A percentile compares a stretch with the other conserved stretches of the same genome.
Conservation (phyloP, 139 green algal species). For the Parachlorella kessleri region DNA sequence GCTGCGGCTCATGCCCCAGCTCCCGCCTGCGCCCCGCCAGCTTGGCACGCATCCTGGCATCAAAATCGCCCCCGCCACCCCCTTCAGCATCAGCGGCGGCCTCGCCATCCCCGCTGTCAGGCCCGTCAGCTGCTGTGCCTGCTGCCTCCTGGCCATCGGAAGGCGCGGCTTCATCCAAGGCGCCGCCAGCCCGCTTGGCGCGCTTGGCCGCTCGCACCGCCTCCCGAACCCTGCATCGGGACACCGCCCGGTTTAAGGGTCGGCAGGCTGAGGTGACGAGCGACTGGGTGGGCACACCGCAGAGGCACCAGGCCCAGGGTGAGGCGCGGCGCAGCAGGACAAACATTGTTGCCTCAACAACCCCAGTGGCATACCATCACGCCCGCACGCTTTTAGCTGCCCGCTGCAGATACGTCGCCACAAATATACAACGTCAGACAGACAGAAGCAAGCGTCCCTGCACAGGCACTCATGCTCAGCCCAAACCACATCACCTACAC, state of each 20-base stretch:
- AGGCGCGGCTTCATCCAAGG: neutral
- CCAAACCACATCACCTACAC: neutral
- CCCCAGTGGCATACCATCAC: neutral
- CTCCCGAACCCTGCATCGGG: constrained; percentile 33
- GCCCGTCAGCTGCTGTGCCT: neutral
- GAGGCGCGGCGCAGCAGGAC: neutral
- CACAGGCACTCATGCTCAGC: no score
- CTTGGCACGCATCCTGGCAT: constrained; percentile 33
- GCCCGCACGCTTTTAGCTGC: neutral
- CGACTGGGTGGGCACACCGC: no score
- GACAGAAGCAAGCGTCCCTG: no score
- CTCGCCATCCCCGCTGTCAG: neutral
- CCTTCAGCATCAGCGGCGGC: neutral
- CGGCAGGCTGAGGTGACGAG: no score
- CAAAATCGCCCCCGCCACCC: constrained; percentile 34
- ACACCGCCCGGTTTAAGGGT: no score
- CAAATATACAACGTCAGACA: no score
- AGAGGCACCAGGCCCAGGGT: neutral
- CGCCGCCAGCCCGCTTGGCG: constrained; percentile 21
- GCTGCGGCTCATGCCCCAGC: neutral
- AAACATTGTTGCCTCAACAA: neutral
- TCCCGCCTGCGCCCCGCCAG: constrained; percentile 24
- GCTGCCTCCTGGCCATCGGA: no score
- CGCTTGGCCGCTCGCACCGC: constrained; percentile 36
- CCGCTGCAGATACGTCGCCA: no score